Evolutionary conservation across 257 asterid species (phyloP).

Genomic region (Datura wrightii): DNA sequence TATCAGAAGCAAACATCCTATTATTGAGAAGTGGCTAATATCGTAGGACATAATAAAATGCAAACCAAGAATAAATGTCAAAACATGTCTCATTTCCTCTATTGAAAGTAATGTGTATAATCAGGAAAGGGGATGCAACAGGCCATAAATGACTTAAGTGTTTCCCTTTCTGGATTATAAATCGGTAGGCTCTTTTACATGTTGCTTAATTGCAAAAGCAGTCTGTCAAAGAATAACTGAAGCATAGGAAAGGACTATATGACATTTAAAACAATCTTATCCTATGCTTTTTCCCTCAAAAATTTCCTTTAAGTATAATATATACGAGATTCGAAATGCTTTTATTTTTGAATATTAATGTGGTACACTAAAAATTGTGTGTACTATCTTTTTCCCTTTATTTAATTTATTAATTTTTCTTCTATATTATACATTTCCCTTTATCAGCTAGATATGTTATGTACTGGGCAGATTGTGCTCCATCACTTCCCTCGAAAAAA

Average conservation of each 20-base stretch:
- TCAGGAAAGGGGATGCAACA: background rate
- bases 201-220: background rate
- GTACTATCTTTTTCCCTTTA: background rate
- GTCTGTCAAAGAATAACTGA: background rate
- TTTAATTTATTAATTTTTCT: background rate
- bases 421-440: background rate
- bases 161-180: background rate
- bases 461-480: background rate
- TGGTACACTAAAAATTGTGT: background rate
- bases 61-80: background rate
- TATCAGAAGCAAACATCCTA: background rate
- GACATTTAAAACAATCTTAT: background rate
- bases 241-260: background rate
- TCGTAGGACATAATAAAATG: background rate
- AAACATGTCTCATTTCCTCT: background rate
- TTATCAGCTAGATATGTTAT: conserved; percentile 6
- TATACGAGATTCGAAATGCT: background rate
- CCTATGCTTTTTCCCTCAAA: background rate
- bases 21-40: background rate
- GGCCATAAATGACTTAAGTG: background rate
- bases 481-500: background rate
- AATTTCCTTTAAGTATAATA: background rate
- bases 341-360: background rate
- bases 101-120: background rate
- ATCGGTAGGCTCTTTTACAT: conserved; percentile 1